Conservation (phyloP, 306 rosid species). For the Prinsepia uniflora region DNA sequence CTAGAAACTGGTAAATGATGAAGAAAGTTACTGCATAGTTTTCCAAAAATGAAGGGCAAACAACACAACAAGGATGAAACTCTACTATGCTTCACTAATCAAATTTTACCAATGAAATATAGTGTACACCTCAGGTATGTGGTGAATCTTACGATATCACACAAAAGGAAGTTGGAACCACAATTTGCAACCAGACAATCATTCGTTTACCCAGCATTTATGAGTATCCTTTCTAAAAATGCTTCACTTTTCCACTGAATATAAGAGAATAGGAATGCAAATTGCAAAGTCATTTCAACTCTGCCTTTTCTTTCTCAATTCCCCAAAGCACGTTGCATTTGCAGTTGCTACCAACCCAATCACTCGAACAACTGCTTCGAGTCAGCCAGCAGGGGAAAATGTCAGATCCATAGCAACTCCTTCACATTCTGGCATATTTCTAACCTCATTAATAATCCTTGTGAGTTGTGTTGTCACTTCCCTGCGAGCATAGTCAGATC, state of each 20-base stretch:
- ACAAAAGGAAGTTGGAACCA: slow-evolving; percentile 15
- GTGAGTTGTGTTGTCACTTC: slow-evolving; percentile 66
- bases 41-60: background rate
- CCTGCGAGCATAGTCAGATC: slow-evolving; percentile 59
- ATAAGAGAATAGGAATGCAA: background rate
- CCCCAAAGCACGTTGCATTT: slow-evolving; percentile 12
- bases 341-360: slow-evolving; percentile 23
- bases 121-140: slow-evolving; percentile 5
- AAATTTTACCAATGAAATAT: background rate
- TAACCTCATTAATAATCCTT: slow-evolving; percentile 75
- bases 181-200: background rate
- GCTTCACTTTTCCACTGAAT: background rate
- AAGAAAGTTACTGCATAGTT: background rate
- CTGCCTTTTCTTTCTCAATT: slow-evolving; percentile 5
- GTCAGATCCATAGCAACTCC: slow-evolving; percentile 63
- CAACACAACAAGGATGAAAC: slow-evolving; percentile 2
- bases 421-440: slow-evolving; percentile 69
- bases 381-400: slow-evolving; percentile 52
- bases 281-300: slow-evolving; percentile 1
- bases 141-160: background rate
- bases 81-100: background rate
- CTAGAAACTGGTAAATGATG: background rate
- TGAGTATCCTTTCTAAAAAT: slow-evolving; percentile 9
- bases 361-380: slow-evolving; percentile 23
- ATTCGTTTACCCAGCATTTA: background rate